phyloP scores from a whole-genome alignment of 2,329 filamentous ascomycete genomes.

The Tolypocladium inflatum region DNA sequence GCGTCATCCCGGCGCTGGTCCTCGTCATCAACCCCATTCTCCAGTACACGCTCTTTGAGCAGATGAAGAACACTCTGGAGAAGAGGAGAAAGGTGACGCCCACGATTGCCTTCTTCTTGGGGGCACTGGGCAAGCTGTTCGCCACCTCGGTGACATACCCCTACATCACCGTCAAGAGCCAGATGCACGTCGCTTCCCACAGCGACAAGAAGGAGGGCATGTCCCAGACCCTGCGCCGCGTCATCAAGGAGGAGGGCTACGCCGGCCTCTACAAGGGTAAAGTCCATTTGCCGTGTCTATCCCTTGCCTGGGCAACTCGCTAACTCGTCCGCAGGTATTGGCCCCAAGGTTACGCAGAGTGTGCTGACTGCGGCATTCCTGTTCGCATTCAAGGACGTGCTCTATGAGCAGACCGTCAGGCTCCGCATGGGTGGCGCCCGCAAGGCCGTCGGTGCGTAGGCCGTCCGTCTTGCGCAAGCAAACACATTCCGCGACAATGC shows the following conservation, averaged over 20 bases:
- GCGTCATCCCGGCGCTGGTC: constrained; percentile 84
- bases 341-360: constrained; percentile 92
- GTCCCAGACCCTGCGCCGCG: constrained; percentile 64
- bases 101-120: constrained; percentile 79
- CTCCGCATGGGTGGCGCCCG: constrained; percentile 42
- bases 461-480: neutral
- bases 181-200: constrained; percentile 83
- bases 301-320: neutral
- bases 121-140: constrained; percentile 87
- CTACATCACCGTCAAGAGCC: constrained; percentile 97
- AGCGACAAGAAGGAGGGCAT: constrained; percentile 74
- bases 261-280: constrained; percentile 83
- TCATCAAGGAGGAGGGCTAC: constrained; percentile 86
- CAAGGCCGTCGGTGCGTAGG: constrained; percentile 25
- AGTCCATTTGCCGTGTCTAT: constrained; percentile 14
- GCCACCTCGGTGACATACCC: constrained; percentile 93
- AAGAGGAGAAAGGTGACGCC: constrained; percentile 66
- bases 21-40: constrained; percentile 97
- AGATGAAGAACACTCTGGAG: constrained; percentile 88
- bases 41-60: constrained; percentile 98
- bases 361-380: constrained; percentile 92
- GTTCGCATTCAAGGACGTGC: constrained; percentile 95
- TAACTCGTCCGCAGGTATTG: constrained; percentile 57
- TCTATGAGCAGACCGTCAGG: constrained; percentile 74
- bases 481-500: neutral